These are phyloP conservation scores for Danielia oregonensis DNA, from an alignment of 805 yeast genomes.

Conservation along the genomic window DNA sequence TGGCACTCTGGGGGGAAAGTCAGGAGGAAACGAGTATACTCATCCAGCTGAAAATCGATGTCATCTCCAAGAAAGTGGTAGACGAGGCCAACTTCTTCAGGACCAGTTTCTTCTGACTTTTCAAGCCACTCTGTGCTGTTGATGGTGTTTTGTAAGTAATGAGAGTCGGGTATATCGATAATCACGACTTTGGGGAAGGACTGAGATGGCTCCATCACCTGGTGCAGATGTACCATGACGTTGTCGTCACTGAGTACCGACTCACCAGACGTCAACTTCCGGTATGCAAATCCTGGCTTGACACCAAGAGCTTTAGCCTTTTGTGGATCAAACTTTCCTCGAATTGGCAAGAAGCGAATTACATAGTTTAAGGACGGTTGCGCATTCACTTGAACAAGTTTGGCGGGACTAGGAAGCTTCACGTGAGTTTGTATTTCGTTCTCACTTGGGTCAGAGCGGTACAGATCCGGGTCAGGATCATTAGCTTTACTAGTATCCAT, in stretches of 20 bases:
- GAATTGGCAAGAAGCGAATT: constrained; percentile 57
- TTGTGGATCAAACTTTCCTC: constrained; percentile 72
- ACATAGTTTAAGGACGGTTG: constrained; percentile 61
- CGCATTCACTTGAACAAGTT: constrained; percentile 22
- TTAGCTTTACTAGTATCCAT: constrained; percentile 40
- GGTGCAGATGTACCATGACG: constrained; percentile 53
- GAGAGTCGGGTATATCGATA: constrained; percentile 64
- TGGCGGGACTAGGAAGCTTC: constrained; percentile 23
- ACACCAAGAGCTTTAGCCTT: constrained; percentile 70
- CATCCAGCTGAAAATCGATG: constrained; percentile 41
- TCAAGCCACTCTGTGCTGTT: constrained; percentile 28
- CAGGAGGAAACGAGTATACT: constrained; percentile 48
- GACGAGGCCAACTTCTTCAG: constrained; percentile 47
- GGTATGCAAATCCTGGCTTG: constrained; percentile 58
- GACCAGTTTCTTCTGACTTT: constrained; percentile 22
- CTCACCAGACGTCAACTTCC: constrained; percentile 57
- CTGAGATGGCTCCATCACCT: constrained; percentile 66
- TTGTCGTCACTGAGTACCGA: constrained; percentile 59
- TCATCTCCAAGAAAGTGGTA: constrained; percentile 76
- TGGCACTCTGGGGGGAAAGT: constrained; percentile 48
- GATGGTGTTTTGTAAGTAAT: constrained; percentile 36
- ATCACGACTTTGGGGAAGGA: constrained; percentile 58
- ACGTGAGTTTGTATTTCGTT: constrained; percentile 38
- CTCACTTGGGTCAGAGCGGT: constrained; percentile 35
- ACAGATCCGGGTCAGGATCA: constrained; percentile 33